Evolutionary conservation across 768 basidiomycete genomes (phyloP), one percentile per base, ranked within the genome.

Genomic region (Rhizopogon vesiculosus): DNA sequence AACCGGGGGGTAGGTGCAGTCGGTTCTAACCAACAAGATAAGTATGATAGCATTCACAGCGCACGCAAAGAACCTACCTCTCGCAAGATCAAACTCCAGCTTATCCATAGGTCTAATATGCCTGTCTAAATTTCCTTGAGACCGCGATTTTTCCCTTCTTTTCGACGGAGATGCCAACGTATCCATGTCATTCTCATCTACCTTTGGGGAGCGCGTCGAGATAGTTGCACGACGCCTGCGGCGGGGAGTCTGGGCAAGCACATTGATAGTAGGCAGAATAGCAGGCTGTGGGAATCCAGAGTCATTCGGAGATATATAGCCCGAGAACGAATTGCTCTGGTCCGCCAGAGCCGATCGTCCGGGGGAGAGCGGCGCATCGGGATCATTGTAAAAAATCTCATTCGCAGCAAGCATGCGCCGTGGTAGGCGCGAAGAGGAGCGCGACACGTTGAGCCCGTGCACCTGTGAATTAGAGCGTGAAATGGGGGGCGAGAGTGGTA

Each of bases 51-150:
- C 40, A 18, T 18, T 25, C 54, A 33, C 15, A 40, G 7, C 38
- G 2, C 13, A 18, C 8, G 7, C 13, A 3, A 3, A 25, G 4
- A 31, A 68, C 86, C 69, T 52, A 91, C 89, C 73, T 69, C 77
- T 79, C 59, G 79, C 76, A 15, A 89, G 67, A 62, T 91, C 87
- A 33, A 84, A 76, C 62, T 87, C 84, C 28, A 91, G 72, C 56
- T 78, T 73, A 7, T 82, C 74, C 42, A 90, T 66, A 29, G 88
- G 86, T 22, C 81, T 80, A 57, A 92, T 91, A 40, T 84, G 85
- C 41, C 79, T 71, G 57, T 84, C 77, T 28, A 91, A 63, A 58
- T 87, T 83, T 29, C 80, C 83, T 56, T 86, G 81, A 12, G 86
- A 85, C 62, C 76, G 80, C 54, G 81, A 83, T 73, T 86, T 87